Conservation (phyloP, 108 stramenopile species). For the Bacterosira constricta region DNA sequence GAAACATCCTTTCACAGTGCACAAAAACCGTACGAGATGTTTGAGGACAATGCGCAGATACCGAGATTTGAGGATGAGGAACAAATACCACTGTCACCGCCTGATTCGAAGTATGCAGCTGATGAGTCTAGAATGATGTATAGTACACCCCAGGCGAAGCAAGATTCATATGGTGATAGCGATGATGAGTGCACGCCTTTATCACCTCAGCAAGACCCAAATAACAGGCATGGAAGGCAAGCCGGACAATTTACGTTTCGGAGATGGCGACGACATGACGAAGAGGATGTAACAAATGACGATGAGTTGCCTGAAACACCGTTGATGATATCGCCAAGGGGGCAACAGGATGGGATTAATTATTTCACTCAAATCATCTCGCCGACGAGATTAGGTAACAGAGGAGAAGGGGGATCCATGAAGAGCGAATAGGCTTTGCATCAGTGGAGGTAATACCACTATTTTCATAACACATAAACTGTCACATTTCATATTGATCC, state of each 20-base stretch:
- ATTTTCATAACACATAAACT: no score
- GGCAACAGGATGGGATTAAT: background rate
- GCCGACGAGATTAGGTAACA: background rate
- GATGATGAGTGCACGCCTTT: slow-evolving; percentile 26
- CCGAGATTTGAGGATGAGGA: slow-evolving; percentile 25
- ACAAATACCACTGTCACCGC: slow-evolving; percentile 9
- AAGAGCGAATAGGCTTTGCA: no score
- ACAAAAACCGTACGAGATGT: background rate
- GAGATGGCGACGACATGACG: slow-evolving; percentile 17
- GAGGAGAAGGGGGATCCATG: no score
- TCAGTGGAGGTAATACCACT: no score
- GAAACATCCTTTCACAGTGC: slow-evolving; percentile 1
- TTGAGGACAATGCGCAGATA: no score
- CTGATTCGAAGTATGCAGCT: background rate
- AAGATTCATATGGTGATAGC: slow-evolving; percentile 1
- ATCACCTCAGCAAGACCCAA: slow-evolving; percentile 22
- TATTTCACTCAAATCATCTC: background rate
- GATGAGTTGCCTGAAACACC: slow-evolving; percentile 2
- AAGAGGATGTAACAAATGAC: background rate
- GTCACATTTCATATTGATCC: no score
- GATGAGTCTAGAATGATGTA: slow-evolving; percentile 3
- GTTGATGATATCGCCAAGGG: slow-evolving; percentile 14
- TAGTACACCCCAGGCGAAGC: background rate
- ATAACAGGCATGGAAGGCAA: slow-evolving; percentile 1
- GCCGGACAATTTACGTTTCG: background rate